phyloP scores from a whole-genome alignment of 192 early-diverging fungal species.

The Coemansia sp. region DNA sequence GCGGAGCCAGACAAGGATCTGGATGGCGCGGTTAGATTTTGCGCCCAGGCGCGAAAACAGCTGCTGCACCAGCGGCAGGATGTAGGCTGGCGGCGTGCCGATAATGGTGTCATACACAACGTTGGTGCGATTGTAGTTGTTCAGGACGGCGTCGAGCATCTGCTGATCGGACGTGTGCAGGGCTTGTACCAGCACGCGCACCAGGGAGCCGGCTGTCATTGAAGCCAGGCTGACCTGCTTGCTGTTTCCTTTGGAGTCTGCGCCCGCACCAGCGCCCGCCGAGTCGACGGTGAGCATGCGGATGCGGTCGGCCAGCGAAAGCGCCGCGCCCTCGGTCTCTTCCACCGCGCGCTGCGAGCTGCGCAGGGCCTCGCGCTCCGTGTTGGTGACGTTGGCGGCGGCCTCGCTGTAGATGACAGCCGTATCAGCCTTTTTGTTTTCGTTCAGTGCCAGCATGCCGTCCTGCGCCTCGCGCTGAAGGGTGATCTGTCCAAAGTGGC shows the following conservation, averaged over 20 bases:
- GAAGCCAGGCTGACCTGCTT: background rate
- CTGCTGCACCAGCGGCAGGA: constrained; percentile 43
- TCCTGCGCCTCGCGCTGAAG: constrained; percentile 21
- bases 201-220: constrained; percentile 30
- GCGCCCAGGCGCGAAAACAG: constrained; percentile 39
- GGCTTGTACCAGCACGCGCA: constrained; percentile 45
- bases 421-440: background rate
- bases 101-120: constrained; percentile 44
- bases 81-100: constrained; percentile 30
- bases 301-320: constrained; percentile 42
- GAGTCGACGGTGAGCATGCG: constrained; percentile 26
- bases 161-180: constrained; percentile 35
- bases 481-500: constrained; percentile 22
- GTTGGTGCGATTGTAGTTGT: constrained; percentile 23
- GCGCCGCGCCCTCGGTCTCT: background rate
- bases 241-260: background rate
- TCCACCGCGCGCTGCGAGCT: constrained; percentile 12
- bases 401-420: constrained; percentile 17
- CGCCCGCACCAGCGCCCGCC: background rate
- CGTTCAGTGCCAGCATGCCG: constrained; percentile 5
- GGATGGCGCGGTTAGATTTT: constrained; percentile 15
- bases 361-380: constrained; percentile 11
- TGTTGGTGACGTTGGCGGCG: constrained; percentile 7
- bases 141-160: constrained; percentile 37
- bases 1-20: constrained; percentile 42